phyloP scores from a whole-genome alignment of 176 grass and related monocot species.

The Panicum miliaceum region DNA sequence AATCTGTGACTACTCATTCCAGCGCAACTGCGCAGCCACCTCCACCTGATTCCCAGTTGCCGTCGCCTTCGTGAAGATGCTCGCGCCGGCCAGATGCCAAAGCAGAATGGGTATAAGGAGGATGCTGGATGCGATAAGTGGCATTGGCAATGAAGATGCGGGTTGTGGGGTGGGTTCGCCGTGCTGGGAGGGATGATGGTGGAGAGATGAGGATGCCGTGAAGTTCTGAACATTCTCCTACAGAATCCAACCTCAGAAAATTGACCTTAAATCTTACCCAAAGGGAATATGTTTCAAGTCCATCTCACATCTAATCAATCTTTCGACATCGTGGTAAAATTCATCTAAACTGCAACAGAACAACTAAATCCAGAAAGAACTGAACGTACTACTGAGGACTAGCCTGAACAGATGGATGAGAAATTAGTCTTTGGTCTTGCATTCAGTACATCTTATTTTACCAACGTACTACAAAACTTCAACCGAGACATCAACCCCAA shows the following conservation, averaged over 20 bases:
- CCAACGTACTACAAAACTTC: not conserved
- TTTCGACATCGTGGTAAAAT: not conserved
- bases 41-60: slow-evolving; percentile 4
- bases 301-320: not conserved
- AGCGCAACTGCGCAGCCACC: not conserved
- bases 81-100: not conserved
- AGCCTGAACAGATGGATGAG: not conserved
- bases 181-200: not conserved
- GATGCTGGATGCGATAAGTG: not conserved
- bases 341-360: not conserved
- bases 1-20: not conserved
- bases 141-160: not conserved
- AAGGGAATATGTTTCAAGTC: too few species aligned
- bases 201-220: not conserved
- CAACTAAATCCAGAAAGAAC: not conserved
- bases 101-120: not conserved
- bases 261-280: not conserved
- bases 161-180: not conserved
- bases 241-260: not conserved
- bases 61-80: not conserved
- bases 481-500: not conserved
- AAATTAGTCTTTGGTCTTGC: too few species aligned
- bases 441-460: not conserved
- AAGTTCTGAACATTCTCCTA: not conserved
- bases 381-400: not conserved